A percentile compares a stretch with the other conserved stretches of the same genome.
Evolutionary conservation across 192 early-diverging fungal genomes (phyloP).

Genomic region (Coemansia interrupta): DNA sequence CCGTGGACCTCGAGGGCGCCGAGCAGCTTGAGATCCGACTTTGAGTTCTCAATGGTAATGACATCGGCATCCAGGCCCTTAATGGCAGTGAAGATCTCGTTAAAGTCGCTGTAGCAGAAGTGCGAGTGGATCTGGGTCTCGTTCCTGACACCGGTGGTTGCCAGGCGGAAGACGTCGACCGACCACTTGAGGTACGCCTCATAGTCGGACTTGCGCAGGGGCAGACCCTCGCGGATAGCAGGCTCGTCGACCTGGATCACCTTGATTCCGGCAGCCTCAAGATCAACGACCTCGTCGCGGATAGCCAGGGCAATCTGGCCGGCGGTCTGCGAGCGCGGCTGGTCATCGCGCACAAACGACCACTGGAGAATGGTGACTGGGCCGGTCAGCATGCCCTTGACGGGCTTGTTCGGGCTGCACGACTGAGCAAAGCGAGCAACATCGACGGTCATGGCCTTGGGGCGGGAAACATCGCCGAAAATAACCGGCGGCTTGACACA

Average conservation of each 20-base stretch:
- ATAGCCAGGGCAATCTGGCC: conserved; percentile 91
- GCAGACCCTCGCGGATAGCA: conserved; percentile 97
- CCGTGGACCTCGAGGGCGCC: conserved; percentile 76
- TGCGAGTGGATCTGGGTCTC: conserved; percentile 96
- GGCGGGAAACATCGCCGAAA: conserved; percentile 92
- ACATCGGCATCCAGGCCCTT: conserved; percentile 90
- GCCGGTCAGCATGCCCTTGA: conserved; percentile 99
- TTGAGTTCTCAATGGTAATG: conserved; percentile 97
- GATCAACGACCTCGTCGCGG: conserved; percentile 91
- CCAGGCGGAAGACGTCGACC: conserved; percentile 86
- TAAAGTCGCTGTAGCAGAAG: conserved; percentile 99
- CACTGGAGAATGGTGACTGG: conserved; percentile 97
- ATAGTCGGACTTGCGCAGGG: conserved; percentile 83
- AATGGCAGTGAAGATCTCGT: conserved; percentile 96
- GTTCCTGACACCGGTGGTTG: conserved; percentile 79
- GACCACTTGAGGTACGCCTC: conserved; percentile 93
- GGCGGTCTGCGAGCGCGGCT: conserved; percentile 77
- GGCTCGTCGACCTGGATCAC: conserved; percentile 99
- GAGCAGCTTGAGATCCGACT: conserved; percentile 94
- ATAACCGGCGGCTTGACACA: conserved; percentile 97
- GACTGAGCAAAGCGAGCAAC: conserved; percentile 83
- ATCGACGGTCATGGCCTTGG: conserved; percentile 88
- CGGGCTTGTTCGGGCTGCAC: conserved; percentile 74
- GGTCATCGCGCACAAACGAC: conserved; percentile 98
- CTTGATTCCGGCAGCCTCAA: conserved; percentile 87